Evolutionary conservation across 1,139 yeast species (phyloP), one percentile per base, ranked within the genome.

Genomic region (Scheffersomyces stambukii): DNA sequence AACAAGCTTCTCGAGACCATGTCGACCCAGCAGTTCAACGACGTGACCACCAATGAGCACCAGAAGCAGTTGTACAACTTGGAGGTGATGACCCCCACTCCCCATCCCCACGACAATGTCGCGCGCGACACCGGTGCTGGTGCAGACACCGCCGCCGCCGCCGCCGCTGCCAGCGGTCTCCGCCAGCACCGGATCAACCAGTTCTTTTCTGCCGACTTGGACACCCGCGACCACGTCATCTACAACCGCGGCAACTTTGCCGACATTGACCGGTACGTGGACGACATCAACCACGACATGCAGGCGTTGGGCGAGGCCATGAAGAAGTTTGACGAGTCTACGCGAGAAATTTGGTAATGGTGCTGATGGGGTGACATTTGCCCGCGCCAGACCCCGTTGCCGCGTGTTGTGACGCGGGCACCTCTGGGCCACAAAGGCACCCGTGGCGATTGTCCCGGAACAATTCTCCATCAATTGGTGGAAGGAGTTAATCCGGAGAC

Each of bases 1-100:
- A 58, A 75, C 24, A 70, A 66, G 29, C 57, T 86, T 22, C 64
- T 85, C 13, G 66, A 67, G 21, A 66, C 74, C 13, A 73, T 86
- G 70, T 68, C 67, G 12, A 51, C 57, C 13, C 68, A 63, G 30
- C 63, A 57, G 27, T 48, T 49, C 26, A 30, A 36, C 14, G 41
- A 36, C 27, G 21, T 32, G 13, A 38, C 35, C 14, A 40, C 43
- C 3, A 42, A 38, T 19, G 50, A 47, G 21, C 42, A 40, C 18
- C 52, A 45, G 20, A 40, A 42, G 22, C 88, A 44, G 12, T 25
- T 44, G 14, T 43, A 42, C 29, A 37, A 38, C 13, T 26, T 40
- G 10, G 34, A 33, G 24, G 32, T 35, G 10, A 26, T 27, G 17
- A 28, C 25, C 6, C 27, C 30, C 3, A 16, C 29, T 4, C 16